Base-by-base conservation (phyloP, 1,139 yeast genomes). In the Kodamaea fungicola region DNA sequence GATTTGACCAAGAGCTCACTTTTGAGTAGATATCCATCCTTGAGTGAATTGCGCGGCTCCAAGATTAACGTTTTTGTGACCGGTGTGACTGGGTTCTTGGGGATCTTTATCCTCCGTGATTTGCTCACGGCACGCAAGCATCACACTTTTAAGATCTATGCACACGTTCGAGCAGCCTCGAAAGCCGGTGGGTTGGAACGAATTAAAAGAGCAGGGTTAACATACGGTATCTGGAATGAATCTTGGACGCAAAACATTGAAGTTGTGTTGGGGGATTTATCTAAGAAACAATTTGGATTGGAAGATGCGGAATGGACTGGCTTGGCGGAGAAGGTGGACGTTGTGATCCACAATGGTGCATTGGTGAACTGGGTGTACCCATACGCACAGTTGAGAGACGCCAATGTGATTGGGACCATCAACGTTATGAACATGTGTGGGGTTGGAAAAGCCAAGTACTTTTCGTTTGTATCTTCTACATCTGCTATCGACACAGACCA, bases 331-430 rank as follows among this genome's bases (percentile, higher is more conserved):
- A 62, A 69, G 1, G 70, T 90, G 41, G 98, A 94, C 59, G 83
- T 84, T 4, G 80, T 94, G 36, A 78, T 94, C 44, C 99, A 94
- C 62, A 94, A 94, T 54, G 98, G 97, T 66, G 99, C 98, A 4
- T 72, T 90, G 45, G 99, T 94, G 30, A 98, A 94, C 62, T 94
- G 99, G 99, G 96, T 90, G 3, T 92, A 86, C 59, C 98, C 97
- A 31, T 94, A 94, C 62, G 67, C 84, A 36, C 87, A 85, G 51
- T 71, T 94, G 50, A 79, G 97, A 52, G 96, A 88, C 44, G 95
- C 98, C 28, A 94, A 94, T 57, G 98, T 94, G 27, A 66, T 90
- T 44, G 82, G 96, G 35, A 85, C 97, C 0, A 66, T 90, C 44
- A 86, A 90, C 52, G 89, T 89, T 8, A 68, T 94, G 76, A 82